phyloP scores from a whole-genome alignment of 148 eudicot genomes.

The Persicaria maculosa region DNA sequence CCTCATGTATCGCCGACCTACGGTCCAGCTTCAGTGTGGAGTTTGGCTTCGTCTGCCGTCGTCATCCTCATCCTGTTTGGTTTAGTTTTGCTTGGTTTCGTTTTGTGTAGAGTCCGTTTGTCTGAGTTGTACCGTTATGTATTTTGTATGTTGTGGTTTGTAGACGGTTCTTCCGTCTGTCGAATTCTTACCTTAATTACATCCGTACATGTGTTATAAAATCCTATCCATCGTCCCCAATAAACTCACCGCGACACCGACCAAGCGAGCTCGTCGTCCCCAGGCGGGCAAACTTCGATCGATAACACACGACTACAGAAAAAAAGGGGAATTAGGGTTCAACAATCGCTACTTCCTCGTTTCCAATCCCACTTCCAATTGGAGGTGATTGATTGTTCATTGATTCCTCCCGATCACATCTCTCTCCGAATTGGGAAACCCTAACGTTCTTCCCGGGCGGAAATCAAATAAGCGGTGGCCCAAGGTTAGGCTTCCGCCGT shows the following conservation, averaged over 20 bases:
- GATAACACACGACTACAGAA: background rate
- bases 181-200: too few relatives aligned
- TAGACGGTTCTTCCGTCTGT: too few relatives aligned
- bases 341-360: background rate
- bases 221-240: constrained; percentile 1
- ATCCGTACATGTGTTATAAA: background rate
- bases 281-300: background rate
- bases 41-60: too few relatives aligned
- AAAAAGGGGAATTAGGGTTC: constrained; percentile 1
- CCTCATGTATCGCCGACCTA: too few relatives aligned
- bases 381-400: background rate
- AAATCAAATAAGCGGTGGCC: background rate
- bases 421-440: background rate
- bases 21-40: too few relatives aligned
- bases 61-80: too few relatives aligned
- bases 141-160: too few relatives aligned
- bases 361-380: background rate
- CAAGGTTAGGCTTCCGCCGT: background rate
- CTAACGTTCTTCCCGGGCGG: background rate
- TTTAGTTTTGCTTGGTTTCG: too few relatives aligned
- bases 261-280: background rate
- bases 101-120: too few relatives aligned
- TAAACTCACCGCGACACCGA: constrained; percentile 7
- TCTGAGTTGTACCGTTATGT: too few relatives aligned
- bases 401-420: background rate